A percentile compares a stretch with the other conserved stretches of the same genome.
Evolutionary conservation across 108 stramenopile species (phyloP).

Genomic region (Skeletonema costatum): DNA sequence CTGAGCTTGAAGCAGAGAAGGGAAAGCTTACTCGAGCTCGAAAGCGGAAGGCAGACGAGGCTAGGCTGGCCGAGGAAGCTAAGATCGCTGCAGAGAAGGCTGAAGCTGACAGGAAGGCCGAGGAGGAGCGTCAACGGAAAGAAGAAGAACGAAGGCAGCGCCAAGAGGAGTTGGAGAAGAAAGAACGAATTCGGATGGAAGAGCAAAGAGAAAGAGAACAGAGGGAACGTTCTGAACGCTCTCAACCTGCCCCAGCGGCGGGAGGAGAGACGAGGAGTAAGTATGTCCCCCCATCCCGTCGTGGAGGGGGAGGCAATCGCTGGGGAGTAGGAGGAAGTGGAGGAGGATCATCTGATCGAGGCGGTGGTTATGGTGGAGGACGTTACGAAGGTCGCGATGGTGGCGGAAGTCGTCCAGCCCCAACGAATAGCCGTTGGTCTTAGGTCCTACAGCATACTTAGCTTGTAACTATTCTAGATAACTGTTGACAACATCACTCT

Average conservation of each 20-base stretch:
- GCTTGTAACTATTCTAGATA: too few relatives aligned
- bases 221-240: conserved; percentile 8
- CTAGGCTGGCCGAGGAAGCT: conserved; percentile 56
- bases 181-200: conserved; percentile 28
- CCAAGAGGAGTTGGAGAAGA: conserved; percentile 56
- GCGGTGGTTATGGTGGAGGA: conserved; percentile 49
- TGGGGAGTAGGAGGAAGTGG: conserved; percentile 41
- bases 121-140: conserved; percentile 66
- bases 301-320: conserved; percentile 35
- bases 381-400: conserved; percentile 35
- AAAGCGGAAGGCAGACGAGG: conserved; percentile 71
- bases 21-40: conserved; percentile 74
- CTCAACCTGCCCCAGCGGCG: neutral
- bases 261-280: conserved; percentile 37
- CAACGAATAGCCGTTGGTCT: neutral
- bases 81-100: conserved; percentile 42
- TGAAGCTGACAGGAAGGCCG: conserved; percentile 57
- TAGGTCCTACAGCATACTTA: neutral
- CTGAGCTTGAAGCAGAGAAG: conserved; percentile 76
- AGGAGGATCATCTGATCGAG: conserved; percentile 45
- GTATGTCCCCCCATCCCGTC: conserved; percentile 77
- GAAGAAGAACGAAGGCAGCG: conserved; percentile 47
- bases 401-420: neutral
- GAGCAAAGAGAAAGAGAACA: conserved; percentile 23
- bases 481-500: neutral